Conservation (phyloP, 2,329 filamentous ascomycete genomes). For the Falciphora oryzae region DNA sequence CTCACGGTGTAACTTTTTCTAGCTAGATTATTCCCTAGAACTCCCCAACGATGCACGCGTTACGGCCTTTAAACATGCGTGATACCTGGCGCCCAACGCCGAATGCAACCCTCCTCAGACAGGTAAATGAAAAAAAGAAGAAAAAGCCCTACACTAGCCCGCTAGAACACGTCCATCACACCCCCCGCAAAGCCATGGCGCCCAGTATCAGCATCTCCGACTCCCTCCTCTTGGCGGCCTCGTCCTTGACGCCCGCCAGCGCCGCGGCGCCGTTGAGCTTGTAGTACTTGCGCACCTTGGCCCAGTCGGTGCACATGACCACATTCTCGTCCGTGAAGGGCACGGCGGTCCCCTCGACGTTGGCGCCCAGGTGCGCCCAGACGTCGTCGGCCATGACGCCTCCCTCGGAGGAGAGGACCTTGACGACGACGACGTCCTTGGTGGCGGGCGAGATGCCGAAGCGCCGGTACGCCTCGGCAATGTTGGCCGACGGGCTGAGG, state of each 20-base stretch:
- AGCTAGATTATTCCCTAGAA: no score
- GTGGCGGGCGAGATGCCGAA: conserved; percentile 75
- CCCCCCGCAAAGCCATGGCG: conserved; percentile 70
- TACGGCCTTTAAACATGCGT: no score
- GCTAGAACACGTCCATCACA: conserved; percentile 25
- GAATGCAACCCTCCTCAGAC: no score
- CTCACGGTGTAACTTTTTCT: no score
- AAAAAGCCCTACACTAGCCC: no score
- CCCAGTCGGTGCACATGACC: conserved; percentile 52
- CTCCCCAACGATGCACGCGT: no score
- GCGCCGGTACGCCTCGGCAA: conserved; percentile 82
- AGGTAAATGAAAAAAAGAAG: no score
- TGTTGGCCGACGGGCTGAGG: conserved; percentile 80
- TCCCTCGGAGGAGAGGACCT: conserved; percentile 55
- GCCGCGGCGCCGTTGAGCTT: conserved; percentile 64
- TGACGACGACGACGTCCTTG: conserved; percentile 70
- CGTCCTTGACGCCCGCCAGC: conserved; percentile 34
- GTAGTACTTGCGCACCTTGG: conserved; percentile 76
- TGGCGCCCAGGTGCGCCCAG: conserved; percentile 51
- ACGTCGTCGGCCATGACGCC: conserved; percentile 39
- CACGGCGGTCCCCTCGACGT: conserved; percentile 56
- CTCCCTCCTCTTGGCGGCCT: conserved; percentile 40
- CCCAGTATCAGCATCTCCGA: conserved; percentile 67
- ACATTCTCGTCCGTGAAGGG: conserved; percentile 61
- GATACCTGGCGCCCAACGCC: no score